Base-by-base conservation (phyloP, 495 filamentous ascomycete species). In the Lasiosphaeria miniovina region DNA sequence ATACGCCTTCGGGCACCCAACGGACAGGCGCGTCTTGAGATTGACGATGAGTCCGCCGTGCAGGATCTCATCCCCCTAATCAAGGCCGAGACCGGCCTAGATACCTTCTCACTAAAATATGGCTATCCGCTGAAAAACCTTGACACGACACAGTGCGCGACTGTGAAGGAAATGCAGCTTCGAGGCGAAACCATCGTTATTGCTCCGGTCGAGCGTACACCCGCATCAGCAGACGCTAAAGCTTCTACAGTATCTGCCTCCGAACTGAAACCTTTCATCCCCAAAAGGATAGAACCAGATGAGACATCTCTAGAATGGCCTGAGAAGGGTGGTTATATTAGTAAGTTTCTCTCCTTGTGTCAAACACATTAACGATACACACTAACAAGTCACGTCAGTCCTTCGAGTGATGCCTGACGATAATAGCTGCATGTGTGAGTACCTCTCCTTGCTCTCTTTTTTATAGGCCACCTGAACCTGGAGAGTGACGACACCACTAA, bases 391-490 rank as follows among this genome's bases (percentile, higher is more conserved):
- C 4, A 59, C 48, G 4, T 3, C 17, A 81, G 86, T 96, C 35
- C 84, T 97, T 5, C 87, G 94, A 3, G 90, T 98, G 38, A 97
- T 98, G 94, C 90, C 93, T 9, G 94, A 97, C 68, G 94, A 98
- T 70, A 97, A 97, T 72, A 89, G 86, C 49, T 98, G 94, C 73
- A 86, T 98, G 60, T 98, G 67, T 70, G 49, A 61, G 67, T 60
- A 38, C 12, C 10, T 3, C 11, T 24, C 24, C 24, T 24, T 2
- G 24, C 24, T 24, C 24, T 24, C 2, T 24, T 24, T 24, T 24
- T 24, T 24, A 24, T 1, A 1, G 24, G 24, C 24, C 24, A 24
- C 24, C 24, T 24, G 24, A 24, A 24, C 24, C 24, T 24, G 24
- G 24, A 24, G 24, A 24, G 24, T 24, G 24, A 24, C 24, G 24